phyloP scores from a whole-genome alignment of 2,329 filamentous ascomycete genomes.

The Harringtonia aguacate region DNA sequence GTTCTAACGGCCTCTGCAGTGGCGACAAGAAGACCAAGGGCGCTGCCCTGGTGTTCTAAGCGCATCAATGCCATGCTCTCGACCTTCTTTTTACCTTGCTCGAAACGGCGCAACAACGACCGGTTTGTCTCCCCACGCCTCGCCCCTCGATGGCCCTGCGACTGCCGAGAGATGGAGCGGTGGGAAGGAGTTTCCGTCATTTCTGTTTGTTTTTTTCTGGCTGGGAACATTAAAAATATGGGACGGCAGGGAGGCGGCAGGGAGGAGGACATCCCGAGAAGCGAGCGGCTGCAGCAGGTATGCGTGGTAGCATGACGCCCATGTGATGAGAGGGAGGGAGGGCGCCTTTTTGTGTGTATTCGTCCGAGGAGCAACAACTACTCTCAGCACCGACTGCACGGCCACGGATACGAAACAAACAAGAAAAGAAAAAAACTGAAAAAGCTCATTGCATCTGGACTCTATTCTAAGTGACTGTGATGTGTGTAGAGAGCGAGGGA shows the following conservation, averaged over 20 bases:
- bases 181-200: neutral
- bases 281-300: no score
- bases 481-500: no score
- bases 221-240: neutral
- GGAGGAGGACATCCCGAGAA: neutral
- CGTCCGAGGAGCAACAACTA: no score
- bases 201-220: neutral
- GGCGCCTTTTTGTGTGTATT: no score
- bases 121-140: neutral
- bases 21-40: slow-evolving; percentile 99
- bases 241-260: neutral
- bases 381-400: no score
- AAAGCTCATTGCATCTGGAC: neutral
- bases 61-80: slow-evolving; percentile 20
- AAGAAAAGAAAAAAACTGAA: slow-evolving; percentile 1
- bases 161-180: no score
- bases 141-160: no score
- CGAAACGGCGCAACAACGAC: slow-evolving; percentile 1
- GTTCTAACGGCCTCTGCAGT: slow-evolving; percentile 47
- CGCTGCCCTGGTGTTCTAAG: slow-evolving; percentile 98
- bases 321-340: no score
- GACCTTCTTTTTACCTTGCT: slow-evolving; percentile 1
- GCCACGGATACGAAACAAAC: neutral
- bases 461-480: neutral
- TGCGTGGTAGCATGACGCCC: no score